A percentile compares a stretch with the other conserved stretches of the same genome.
These are phyloP conservation scores for Musa beccarii DNA, from an alignment of 176 grass and related monocot genomes.

Conservation along the genomic window DNA sequence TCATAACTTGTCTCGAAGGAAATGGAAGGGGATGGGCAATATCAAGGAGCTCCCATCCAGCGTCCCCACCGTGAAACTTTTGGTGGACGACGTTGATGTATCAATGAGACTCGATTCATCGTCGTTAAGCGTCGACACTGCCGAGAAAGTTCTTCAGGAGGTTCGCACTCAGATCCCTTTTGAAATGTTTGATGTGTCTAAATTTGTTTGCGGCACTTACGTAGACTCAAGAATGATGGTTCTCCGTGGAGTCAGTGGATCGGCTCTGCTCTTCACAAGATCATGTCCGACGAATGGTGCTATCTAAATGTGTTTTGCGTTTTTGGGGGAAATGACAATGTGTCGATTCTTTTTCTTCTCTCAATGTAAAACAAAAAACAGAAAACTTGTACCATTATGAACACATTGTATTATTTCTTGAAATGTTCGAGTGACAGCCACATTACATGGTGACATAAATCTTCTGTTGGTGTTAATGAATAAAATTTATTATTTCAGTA, in stretches of 20 bases:
- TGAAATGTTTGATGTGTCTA: slow-evolving; percentile 83
- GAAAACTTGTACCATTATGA: too few species aligned
- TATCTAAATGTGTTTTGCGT: not conserved
- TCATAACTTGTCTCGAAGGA: slow-evolving; percentile 33
- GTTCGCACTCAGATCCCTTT: slow-evolving; percentile 63
- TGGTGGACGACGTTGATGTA: slow-evolving; percentile 38
- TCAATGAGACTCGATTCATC: slow-evolving; percentile 42
- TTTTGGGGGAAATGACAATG: too few species aligned
- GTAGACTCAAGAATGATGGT: slow-evolving; percentile 83
- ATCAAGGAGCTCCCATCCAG: slow-evolving; percentile 57
- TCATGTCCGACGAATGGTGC: slow-evolving; percentile 29
- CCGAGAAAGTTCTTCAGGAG: slow-evolving; percentile 58
- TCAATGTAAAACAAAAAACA: too few species aligned
- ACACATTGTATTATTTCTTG: too few species aligned
- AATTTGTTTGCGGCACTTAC: slow-evolving; percentile 76
- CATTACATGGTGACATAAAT: too few species aligned
- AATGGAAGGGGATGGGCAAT: slow-evolving; percentile 39
- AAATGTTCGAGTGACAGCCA: too few species aligned
- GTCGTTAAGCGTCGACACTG: slow-evolving; percentile 28
- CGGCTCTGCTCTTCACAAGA: slow-evolving; percentile 68
- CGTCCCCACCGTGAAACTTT: slow-evolving; percentile 44
- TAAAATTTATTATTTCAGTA: too few species aligned
- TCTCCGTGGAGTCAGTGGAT: slow-evolving; percentile 64
- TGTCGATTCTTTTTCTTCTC: too few species aligned
- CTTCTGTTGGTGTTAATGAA: too few species aligned